Conservation (phyloP, 306 rosid genomes). For the Glycine tomentella region DNA sequence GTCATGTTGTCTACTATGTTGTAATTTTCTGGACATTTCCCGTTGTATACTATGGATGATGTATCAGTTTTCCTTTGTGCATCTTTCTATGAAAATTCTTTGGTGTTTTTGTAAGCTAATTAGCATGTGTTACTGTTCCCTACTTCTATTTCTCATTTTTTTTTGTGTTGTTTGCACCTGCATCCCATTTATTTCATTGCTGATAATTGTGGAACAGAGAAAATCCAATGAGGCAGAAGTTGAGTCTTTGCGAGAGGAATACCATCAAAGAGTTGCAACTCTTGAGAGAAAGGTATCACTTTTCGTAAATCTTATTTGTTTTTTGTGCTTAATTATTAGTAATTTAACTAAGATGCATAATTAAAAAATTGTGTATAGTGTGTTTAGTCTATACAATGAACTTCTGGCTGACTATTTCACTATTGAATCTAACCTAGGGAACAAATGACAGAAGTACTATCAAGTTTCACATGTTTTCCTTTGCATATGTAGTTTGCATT, state of each 20-base stretch:
- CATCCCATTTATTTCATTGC: constrained; percentile 45
- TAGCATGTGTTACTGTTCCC: constrained; percentile 4
- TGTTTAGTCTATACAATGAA: constrained; percentile 20
- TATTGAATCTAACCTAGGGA: constrained; percentile 15
- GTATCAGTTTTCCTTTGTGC: constrained; percentile 28
- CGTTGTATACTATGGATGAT: not conserved
- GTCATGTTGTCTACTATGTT: too few species aligned
- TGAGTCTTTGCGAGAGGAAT: constrained; percentile 96
- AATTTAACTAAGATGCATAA: constrained; percentile 27
- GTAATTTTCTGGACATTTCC: not conserved
- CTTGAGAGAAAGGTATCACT: constrained; percentile 88
- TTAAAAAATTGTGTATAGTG: constrained; percentile 24
- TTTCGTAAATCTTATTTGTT: constrained; percentile 17
- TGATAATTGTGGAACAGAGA: constrained; percentile 72
- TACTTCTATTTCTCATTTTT: constrained; percentile 22
- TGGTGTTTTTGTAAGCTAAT: constrained; percentile 29
- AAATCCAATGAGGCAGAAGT: constrained; percentile 95
- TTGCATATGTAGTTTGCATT: constrained; percentile 21
- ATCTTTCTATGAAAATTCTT: constrained; percentile 14
- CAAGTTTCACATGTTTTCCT: constrained; percentile 14
- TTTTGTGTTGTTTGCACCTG: constrained; percentile 8
- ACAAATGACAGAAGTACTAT: constrained; percentile 17
- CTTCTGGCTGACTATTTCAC: constrained; percentile 19
- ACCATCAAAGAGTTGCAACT: constrained; percentile 91
- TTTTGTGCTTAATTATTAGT: constrained; percentile 25